A percentile compares a stretch with the other conserved stretches of the same genome.
Conservation (phyloP, 2,329 filamentous ascomycete genomes). For the Huntiella savannae region DNA sequence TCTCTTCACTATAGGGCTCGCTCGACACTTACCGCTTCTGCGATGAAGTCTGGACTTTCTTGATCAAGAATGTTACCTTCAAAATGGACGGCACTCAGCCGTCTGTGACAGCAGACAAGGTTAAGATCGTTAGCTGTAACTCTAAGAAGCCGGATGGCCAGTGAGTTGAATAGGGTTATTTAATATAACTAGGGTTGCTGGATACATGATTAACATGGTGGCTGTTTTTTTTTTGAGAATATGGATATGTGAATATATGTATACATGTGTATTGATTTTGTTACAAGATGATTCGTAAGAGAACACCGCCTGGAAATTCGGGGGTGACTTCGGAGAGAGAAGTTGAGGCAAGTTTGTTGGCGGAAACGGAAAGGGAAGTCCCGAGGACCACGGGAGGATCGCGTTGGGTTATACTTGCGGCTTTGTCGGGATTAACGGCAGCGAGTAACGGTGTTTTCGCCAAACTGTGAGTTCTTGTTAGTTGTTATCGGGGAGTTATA, state of each 20-base stretch:
- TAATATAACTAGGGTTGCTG: too few relatives aligned
- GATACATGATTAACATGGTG: too few relatives aligned
- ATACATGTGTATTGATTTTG: too few relatives aligned
- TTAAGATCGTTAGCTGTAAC: conserved; percentile 98
- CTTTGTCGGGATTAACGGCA: conserved; percentile 59
- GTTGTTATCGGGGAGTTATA: background rate
- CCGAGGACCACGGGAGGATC: background rate
- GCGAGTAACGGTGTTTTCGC: conserved; percentile 71
- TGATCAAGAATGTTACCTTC: conserved; percentile 97
- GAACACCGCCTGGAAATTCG: too few relatives aligned
- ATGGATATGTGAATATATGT: too few relatives aligned
- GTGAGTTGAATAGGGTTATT: background rate
- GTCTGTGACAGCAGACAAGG: conserved; percentile 64
- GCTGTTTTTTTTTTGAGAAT: too few relatives aligned
- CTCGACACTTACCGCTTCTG: conserved; percentile 98
- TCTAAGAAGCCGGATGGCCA: conserved; percentile 47
- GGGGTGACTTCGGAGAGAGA: too few relatives aligned
- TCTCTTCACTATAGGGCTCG: conserved; percentile 45
- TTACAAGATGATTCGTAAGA: too few relatives aligned
- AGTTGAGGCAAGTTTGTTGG: too few relatives aligned
- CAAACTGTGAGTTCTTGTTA: conserved; percentile 42
- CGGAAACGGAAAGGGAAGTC: too few relatives aligned
- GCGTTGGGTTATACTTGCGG: conserved; percentile 47
- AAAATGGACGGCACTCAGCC: conserved; percentile 67
- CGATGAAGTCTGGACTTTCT: conserved; percentile 98